Evolutionary conservation across 1,284 basidiomycete species (phyloP).

Genomic region (Flammula alnicola): DNA sequence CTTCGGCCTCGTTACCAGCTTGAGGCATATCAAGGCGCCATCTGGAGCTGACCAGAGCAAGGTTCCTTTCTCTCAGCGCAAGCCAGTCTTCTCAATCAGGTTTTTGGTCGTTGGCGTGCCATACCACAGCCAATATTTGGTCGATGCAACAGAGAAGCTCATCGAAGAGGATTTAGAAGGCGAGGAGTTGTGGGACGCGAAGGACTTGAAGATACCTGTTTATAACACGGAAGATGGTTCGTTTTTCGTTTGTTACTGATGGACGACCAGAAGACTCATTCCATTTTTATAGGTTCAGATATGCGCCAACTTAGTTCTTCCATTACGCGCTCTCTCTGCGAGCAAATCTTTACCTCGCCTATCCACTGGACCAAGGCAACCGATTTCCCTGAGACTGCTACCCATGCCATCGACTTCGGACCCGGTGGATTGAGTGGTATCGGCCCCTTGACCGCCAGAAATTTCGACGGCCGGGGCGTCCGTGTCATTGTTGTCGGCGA

Average conservation of each 20-base stretch:
- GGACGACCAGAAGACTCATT: slow-evolving; percentile 18
- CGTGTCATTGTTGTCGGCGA: slow-evolving; percentile 88
- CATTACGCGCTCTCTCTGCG: slow-evolving; percentile 82
- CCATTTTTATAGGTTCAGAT: slow-evolving; percentile 71
- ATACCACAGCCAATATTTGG: slow-evolving; percentile 91
- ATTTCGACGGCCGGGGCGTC: slow-evolving; percentile 92
- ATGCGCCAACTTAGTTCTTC: slow-evolving; percentile 70
- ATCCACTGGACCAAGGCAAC: slow-evolving; percentile 95
- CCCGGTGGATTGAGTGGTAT: slow-evolving; percentile 95
- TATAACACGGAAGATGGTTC: slow-evolving; percentile 91
- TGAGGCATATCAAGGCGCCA: slow-evolving; percentile 90
- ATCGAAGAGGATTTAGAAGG: slow-evolving; percentile 75
- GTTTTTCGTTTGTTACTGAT: slow-evolving; percentile 30
- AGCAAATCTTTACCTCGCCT: slow-evolving; percentile 91
- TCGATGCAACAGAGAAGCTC: slow-evolving; percentile 78
- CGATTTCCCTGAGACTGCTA: slow-evolving; percentile 86
- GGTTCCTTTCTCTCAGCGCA: slow-evolving; percentile 91
- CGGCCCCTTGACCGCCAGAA: slow-evolving; percentile 88
- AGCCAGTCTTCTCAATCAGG: slow-evolving; percentile 90
- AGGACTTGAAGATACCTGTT: slow-evolving; percentile 83
- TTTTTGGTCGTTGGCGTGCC: slow-evolving; percentile 96
- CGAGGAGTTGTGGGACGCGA: slow-evolving; percentile 81
- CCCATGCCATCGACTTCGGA: slow-evolving; percentile 96
- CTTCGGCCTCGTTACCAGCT: slow-evolving; percentile 89
- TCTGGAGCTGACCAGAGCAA: slow-evolving; percentile 93